Conservation (phyloP, 2,329 filamentous ascomycete genomes). For the Diaporthe eres region DNA sequence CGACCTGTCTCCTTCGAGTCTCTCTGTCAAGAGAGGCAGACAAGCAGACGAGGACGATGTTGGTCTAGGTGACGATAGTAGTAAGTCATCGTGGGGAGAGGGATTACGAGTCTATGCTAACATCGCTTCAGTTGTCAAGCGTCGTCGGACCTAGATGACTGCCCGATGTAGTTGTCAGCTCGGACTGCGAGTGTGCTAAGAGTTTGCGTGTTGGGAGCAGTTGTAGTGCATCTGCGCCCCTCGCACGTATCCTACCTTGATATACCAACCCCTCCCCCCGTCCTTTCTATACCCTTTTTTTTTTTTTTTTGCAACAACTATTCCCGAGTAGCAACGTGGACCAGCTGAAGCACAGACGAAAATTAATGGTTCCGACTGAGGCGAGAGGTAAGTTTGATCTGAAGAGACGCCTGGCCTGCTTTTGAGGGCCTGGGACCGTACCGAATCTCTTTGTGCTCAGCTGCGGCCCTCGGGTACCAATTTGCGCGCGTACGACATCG, state of each 20-base stretch:
- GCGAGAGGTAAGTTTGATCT: conserved; percentile 38
- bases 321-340: conserved; percentile 10
- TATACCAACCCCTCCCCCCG: neutral
- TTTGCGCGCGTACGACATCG: conserved; percentile 9
- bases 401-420: conserved; percentile 12
- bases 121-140: conserved; percentile 61
- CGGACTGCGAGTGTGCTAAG: neutral
- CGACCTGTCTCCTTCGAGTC: conserved; percentile 46
- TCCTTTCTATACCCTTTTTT: neutral
- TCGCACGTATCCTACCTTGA: neutral
- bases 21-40: conserved; percentile 51
- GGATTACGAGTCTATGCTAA: conserved; percentile 48
- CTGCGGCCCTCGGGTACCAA: conserved; percentile 16
- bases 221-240: conserved; percentile 43
- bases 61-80: conserved; percentile 56
- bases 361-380: neutral
- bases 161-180: conserved; percentile 17
- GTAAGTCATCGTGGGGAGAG: conserved; percentile 42
- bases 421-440: neutral
- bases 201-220: conserved; percentile 4
- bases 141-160: conserved; percentile 58
- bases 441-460: neutral
- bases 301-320: conserved; percentile 2
- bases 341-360: conserved; percentile 33
- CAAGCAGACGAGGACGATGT: conserved; percentile 50